phyloP scores from a whole-genome alignment of 306 rosid species.

The Leucaena leucocephala region DNA sequence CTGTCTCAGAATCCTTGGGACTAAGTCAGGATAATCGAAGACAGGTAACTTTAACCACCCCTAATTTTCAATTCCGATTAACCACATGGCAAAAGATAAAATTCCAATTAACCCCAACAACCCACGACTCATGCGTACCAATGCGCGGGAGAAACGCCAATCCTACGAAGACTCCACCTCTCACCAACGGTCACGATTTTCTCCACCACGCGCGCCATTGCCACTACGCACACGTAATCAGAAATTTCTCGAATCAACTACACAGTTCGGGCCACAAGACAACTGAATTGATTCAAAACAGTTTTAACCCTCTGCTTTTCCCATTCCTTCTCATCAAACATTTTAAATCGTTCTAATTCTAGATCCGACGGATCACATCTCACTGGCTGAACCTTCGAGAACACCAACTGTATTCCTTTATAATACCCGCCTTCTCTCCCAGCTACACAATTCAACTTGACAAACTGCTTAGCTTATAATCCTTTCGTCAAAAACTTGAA shows the following conservation, averaged over 20 bases:
- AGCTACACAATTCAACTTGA: not conserved
- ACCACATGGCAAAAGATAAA: not conserved
- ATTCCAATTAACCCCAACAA: not conserved
- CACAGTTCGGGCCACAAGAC: not conserved
- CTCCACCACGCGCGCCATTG: not conserved
- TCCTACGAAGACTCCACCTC: not conserved
- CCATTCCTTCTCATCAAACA: not conserved
- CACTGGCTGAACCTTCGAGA: constrained; percentile 50
- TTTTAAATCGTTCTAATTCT: constrained; percentile 2
- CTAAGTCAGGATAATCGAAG: too few species aligned
- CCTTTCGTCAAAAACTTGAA: not conserved
- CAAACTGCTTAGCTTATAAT: not conserved
- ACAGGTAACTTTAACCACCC: too few species aligned
- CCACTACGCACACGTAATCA: not conserved
- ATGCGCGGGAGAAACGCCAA: constrained; percentile 32
- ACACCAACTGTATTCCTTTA: constrained; percentile 20
- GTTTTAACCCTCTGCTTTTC: too few species aligned
- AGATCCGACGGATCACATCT: constrained; percentile 47
- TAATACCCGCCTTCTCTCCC: not conserved
- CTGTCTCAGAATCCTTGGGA: too few species aligned
- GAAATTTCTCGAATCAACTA: constrained; percentile 60
- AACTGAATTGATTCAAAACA: too few species aligned
- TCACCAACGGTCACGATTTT: constrained; percentile 19
- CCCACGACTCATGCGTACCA: not conserved
- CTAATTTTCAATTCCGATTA: too few species aligned